These are phyloP conservation scores for Phanerodontia chrysosporium DNA, from an alignment of 768 basidiomycete species.

Conservation along the genomic window DNA sequence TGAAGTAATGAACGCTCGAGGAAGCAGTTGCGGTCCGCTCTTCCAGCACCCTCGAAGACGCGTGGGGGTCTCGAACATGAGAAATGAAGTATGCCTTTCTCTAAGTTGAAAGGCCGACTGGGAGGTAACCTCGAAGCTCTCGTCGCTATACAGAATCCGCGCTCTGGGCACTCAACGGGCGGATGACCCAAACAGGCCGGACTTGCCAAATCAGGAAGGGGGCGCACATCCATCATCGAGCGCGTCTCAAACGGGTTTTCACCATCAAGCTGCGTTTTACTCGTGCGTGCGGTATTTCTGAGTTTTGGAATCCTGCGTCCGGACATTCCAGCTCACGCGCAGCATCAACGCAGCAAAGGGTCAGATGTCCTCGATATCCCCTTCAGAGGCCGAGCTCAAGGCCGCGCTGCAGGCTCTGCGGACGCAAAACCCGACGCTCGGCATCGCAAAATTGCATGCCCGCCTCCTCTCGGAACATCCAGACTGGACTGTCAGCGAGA, in stretches of 20 bases:
- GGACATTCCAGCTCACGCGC: background rate
- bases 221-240: background rate
- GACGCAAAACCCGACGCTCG: slow-evolving; percentile 54
- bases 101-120: background rate
- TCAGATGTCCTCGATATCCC: slow-evolving; percentile 21
- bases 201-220: background rate
- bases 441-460: slow-evolving; percentile 67
- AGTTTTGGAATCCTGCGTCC: background rate
- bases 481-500: slow-evolving; percentile 80
- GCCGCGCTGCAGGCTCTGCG: slow-evolving; percentile 52
- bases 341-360: background rate
- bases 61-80: background rate
- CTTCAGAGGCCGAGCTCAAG: slow-evolving; percentile 62
- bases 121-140: background rate
- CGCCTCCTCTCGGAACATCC: slow-evolving; percentile 56
- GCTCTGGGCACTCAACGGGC: background rate
- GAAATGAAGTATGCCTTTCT: background rate
- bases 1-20: no score
- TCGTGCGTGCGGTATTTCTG: background rate
- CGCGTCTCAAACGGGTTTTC: background rate
- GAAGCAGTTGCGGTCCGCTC: background rate
- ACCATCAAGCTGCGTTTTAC: background rate
- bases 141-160: background rate
- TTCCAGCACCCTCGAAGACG: background rate
- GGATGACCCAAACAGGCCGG: background rate